These are phyloP conservation scores for Chlorophyllum brunneum DNA, from an alignment of 768 basidiomycete species.

Conservation along the genomic window DNA sequence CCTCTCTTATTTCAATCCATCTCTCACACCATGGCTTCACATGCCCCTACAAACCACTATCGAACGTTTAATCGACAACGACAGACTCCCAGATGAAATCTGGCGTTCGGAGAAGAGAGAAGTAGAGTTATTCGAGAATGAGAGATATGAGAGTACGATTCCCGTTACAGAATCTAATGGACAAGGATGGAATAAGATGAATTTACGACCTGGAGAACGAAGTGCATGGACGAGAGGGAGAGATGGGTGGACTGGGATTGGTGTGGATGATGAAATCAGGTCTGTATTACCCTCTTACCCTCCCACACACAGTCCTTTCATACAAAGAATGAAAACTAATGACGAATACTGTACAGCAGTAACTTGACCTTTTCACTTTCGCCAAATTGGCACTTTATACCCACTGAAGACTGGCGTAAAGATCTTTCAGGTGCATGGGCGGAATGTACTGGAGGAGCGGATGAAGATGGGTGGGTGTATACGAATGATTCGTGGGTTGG, in stretches of 20 bases:
- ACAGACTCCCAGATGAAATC: slow-evolving; percentile 55
- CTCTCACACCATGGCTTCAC: background rate
- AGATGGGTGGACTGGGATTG: slow-evolving; percentile 67
- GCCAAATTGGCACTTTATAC: slow-evolving; percentile 69
- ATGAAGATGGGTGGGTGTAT: slow-evolving; percentile 74
- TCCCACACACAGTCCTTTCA: slow-evolving; percentile 1
- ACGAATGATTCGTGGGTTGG: slow-evolving; percentile 74
- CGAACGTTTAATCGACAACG: slow-evolving; percentile 55
- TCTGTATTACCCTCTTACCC: slow-evolving; percentile 39
- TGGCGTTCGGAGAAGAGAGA: slow-evolving; percentile 64
- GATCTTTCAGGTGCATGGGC: slow-evolving; percentile 62
- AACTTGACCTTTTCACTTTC: slow-evolving; percentile 79
- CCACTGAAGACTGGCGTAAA: slow-evolving; percentile 74
- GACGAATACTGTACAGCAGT: slow-evolving; percentile 43
- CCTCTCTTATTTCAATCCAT: background rate
- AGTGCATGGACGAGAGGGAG: slow-evolving; percentile 66
- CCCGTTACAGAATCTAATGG: background rate
- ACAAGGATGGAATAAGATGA: slow-evolving; percentile 39
- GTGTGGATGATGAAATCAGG: slow-evolving; percentile 56
- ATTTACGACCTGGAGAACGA: slow-evolving; percentile 45
- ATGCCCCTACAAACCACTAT: slow-evolving; percentile 18
- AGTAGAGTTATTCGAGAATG: slow-evolving; percentile 82
- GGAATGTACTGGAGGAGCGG: slow-evolving; percentile 26
- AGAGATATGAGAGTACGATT: slow-evolving; percentile 39
- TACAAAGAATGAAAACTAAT: background rate